Conservation (phyloP, 495 filamentous ascomycete genomes). For the Cercophora scortea region DNA sequence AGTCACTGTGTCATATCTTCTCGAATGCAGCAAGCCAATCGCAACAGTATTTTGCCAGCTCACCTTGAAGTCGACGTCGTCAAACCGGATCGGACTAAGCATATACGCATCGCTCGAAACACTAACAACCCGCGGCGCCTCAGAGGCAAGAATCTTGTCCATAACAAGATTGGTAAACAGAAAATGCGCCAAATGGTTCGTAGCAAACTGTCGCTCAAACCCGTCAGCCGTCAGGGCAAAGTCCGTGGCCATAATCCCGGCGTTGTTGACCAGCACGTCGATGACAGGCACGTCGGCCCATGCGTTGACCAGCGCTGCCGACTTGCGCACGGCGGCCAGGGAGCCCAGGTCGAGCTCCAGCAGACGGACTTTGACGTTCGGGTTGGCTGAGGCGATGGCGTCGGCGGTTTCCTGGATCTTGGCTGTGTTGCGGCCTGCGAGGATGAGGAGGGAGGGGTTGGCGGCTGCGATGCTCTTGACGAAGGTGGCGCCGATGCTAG, state of each 20-base stretch:
- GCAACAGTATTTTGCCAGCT: not conserved
- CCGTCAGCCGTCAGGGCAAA: slow-evolving; percentile 46
- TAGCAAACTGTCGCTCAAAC: slow-evolving; percentile 61
- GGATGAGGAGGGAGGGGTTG: slow-evolving; percentile 26
- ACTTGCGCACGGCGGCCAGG: slow-evolving; percentile 32
- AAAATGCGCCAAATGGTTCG: slow-evolving; percentile 63
- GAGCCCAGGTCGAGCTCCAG: slow-evolving; percentile 40
- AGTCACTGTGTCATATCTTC: too few relatives aligned
- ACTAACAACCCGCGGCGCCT: slow-evolving; percentile 26
- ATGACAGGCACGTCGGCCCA: slow-evolving; percentile 30
- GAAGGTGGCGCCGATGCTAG: not conserved
- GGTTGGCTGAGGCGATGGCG: slow-evolving; percentile 8
- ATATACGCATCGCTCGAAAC: slow-evolving; percentile 37
- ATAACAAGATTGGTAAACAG: slow-evolving; percentile 60
- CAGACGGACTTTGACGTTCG: slow-evolving; percentile 13
- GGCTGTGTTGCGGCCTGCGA: slow-evolving; percentile 34
- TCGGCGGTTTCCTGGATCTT: slow-evolving; percentile 32
- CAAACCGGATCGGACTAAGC: slow-evolving; percentile 36
- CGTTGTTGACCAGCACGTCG: slow-evolving; percentile 65
- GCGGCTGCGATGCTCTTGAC: not conserved
- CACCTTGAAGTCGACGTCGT: slow-evolving; percentile 37
- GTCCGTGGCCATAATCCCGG: slow-evolving; percentile 55
- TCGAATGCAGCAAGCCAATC: not conserved
- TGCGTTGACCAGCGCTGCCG: slow-evolving; percentile 27
- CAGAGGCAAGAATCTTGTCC: slow-evolving; percentile 26